These are phyloP conservation scores for Camelina laxa DNA, from an alignment of 345 rosid species.

Conservation along the genomic window DNA sequence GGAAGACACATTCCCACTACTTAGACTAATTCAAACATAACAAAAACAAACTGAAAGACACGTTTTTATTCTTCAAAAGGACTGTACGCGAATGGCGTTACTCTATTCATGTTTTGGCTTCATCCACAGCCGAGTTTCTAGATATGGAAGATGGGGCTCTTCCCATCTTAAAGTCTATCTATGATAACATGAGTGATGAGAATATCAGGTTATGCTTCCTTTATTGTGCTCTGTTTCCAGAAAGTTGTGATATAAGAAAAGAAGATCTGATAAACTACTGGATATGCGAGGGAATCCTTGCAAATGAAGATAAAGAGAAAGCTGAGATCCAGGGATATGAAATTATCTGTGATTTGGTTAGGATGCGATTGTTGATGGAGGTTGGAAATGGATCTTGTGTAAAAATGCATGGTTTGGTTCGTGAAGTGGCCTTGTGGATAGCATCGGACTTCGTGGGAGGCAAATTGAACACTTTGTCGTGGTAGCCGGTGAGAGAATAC, in stretches of 20 bases:
- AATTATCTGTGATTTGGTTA: conserved; percentile 39
- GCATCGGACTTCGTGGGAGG: conserved; percentile 3
- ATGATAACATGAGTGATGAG: conserved; percentile 29
- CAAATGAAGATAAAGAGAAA: conserved; percentile 24
- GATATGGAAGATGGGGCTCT: conserved; percentile 6
- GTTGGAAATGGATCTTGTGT: conserved; percentile 7
- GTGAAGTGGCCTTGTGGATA: conserved; percentile 51
- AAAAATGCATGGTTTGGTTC: conserved; percentile 49
- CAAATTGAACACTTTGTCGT: neutral
- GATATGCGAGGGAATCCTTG: conserved; percentile 40
- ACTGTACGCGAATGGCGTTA: conserved; percentile 42
- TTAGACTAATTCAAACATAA: no score
- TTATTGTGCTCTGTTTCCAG: conserved; percentile 47
- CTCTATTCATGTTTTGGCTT: conserved; percentile 39
- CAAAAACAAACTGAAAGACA: no score
- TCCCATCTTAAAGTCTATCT: conserved; percentile 28
- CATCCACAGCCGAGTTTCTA: conserved; percentile 23
- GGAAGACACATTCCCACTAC: no score
- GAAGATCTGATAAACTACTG: conserved; percentile 41
- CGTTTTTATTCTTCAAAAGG: no score
- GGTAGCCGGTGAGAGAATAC: neutral
- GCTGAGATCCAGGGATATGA: conserved; percentile 33
- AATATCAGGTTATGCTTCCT: conserved; percentile 43
- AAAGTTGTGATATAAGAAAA: conserved; percentile 22
- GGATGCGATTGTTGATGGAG: conserved; percentile 43